Evolutionary conservation across 1,284 basidiomycete species (phyloP).

Genomic region (Macrocystidia cucumis): DNA sequence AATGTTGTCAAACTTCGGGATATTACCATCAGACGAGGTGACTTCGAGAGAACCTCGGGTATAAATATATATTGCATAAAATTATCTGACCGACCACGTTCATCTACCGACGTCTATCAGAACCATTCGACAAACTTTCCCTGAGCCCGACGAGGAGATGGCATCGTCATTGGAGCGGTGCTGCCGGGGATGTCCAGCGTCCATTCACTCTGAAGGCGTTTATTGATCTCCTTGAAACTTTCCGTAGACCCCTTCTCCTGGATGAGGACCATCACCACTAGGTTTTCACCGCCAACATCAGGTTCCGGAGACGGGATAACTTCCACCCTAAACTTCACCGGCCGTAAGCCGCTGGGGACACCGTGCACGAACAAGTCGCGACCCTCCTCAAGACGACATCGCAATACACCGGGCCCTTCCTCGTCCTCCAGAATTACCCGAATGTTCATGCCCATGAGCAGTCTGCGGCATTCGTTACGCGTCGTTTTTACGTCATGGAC

Average conservation of each 20-base stretch:
- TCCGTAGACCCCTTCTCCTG: conserved; percentile 84
- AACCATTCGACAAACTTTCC: too few species aligned
- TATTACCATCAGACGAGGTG: too few species aligned
- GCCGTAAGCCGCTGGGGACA: conserved; percentile 50
- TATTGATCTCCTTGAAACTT: conserved; percentile 72
- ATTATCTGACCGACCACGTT: too few species aligned
- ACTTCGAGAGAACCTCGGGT: too few species aligned
- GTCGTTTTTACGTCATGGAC: conserved; percentile 62
- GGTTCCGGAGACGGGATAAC: conserved; percentile 40
- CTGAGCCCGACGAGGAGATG: background rate
- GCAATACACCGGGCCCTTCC: conserved; percentile 55
- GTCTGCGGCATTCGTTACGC: conserved; percentile 62
- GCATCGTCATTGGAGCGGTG: background rate
- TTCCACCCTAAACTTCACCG: conserved; percentile 75
- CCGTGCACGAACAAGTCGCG: conserved; percentile 51
- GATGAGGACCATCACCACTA: conserved; percentile 58
- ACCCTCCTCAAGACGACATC: conserved; percentile 57
- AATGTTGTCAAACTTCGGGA: too few species aligned
- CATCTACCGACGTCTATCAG: too few species aligned
- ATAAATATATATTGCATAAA: too few species aligned
- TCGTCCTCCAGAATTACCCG: conserved; percentile 58
- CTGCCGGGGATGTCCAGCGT: conserved; percentile 34
- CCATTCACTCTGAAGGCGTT: conserved; percentile 68
- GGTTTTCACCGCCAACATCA: conserved; percentile 34
- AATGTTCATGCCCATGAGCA: conserved; percentile 70